These are phyloP conservation scores for Penicillium canariense DNA, from an alignment of 495 filamentous ascomycete genomes.

Conservation along the genomic window DNA sequence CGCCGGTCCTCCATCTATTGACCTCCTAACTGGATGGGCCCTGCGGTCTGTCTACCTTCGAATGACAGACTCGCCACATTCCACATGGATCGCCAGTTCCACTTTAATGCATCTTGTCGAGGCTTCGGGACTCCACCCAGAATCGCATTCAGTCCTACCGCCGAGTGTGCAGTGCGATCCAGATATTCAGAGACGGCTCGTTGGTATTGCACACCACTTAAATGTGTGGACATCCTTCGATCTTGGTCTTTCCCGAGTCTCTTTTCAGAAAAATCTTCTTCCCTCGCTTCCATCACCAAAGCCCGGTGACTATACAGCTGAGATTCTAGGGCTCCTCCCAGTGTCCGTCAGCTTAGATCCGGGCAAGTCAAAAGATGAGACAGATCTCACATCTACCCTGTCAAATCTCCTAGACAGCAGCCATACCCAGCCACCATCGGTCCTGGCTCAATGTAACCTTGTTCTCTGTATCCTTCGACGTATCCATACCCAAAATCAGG, in stretches of 20 bases:
- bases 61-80: slow-evolving; percentile 45
- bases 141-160: slow-evolving; percentile 22
- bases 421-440: slow-evolving; percentile 36
- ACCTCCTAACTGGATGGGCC: slow-evolving; percentile 43
- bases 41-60: slow-evolving; percentile 47
- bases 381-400: slow-evolving; percentile 30
- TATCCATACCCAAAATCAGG: slow-evolving; percentile 39
- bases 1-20: slow-evolving; percentile 23
- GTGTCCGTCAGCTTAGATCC: slow-evolving; percentile 38
- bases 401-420: slow-evolving; percentile 22
- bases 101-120: slow-evolving; percentile 53
- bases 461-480: slow-evolving; percentile 48
- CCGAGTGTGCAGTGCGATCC: slow-evolving; percentile 20
- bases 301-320: slow-evolving; percentile 33
- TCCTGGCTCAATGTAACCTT: slow-evolving; percentile 47
- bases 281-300: slow-evolving; percentile 17
- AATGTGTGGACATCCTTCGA: slow-evolving; percentile 51
- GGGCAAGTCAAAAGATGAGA: slow-evolving; percentile 23
- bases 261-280: slow-evolving; percentile 29
- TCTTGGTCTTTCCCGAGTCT: slow-evolving; percentile 46
- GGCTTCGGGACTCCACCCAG: slow-evolving; percentile 45
- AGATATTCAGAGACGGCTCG: slow-evolving; percentile 35
- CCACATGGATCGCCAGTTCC: slow-evolving; percentile 49
- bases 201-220: slow-evolving; percentile 44
- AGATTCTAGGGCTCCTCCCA: slow-evolving; percentile 39